Evolutionary conservation across 768 basidiomycete species (phyloP).

Genomic region (Amylocystis lapponica): DNA sequence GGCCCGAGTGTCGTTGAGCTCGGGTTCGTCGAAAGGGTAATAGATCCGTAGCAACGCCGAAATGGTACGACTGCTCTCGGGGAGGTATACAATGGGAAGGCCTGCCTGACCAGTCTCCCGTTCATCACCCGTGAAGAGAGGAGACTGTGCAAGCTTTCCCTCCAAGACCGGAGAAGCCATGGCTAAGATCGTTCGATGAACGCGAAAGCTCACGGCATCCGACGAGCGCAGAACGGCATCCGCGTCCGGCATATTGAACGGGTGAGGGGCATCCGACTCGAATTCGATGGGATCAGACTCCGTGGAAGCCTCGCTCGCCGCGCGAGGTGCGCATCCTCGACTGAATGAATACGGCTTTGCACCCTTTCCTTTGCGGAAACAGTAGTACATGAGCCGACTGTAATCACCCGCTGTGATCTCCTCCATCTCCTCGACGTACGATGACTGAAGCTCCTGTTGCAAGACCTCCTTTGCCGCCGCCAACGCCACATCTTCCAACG

Average conservation of each 20-base stretch:
- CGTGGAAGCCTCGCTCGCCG: no score
- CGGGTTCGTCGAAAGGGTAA: not conserved
- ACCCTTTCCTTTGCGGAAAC: not conserved
- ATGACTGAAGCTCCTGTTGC: not conserved
- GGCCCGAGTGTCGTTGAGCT: no score
- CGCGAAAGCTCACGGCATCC: constrained; percentile 12
- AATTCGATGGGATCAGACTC: not conserved
- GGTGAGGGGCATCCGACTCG: not conserved
- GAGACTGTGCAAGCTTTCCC: constrained; percentile 4
- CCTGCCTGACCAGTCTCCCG: not conserved
- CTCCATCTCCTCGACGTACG: constrained; percentile 5
- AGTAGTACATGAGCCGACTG: constrained; percentile 5
- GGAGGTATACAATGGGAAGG: not conserved
- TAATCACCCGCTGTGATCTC: constrained; percentile 8
- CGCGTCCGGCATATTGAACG: constrained; percentile 8
- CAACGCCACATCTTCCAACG: not conserved
- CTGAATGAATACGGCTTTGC: not conserved
- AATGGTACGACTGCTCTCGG: constrained; percentile 1
- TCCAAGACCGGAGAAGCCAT: constrained; percentile 10
- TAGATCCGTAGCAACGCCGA: constrained; percentile 4
- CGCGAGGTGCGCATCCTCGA: no score
- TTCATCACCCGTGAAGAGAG: no score
- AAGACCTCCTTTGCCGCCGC: not conserved
- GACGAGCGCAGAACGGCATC: constrained; percentile 9
- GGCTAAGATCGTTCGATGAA: constrained; percentile 5